phyloP scores from a whole-genome alignment of 345 rosid genomes.

The Acer yangbiense region DNA sequence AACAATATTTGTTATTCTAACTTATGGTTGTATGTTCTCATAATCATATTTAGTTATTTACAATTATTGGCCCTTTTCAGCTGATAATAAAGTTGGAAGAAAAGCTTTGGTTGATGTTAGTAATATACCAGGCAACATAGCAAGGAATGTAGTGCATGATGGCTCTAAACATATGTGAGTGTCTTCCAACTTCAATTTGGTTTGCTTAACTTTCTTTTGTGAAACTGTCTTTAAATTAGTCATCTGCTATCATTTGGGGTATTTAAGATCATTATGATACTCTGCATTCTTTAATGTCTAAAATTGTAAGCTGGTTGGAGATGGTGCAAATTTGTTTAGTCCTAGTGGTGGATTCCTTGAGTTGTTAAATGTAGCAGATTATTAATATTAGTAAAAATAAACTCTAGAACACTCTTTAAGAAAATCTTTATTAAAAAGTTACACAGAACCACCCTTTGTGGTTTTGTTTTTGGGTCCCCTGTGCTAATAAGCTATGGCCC shows the following conservation, averaged over 20 bases:
- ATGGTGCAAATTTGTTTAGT: too few relatives aligned
- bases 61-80: constrained; percentile 34
- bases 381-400: too few relatives aligned
- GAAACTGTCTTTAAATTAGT: background rate
- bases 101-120: constrained; percentile 79
- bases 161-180: constrained; percentile 64
- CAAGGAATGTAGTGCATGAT: constrained; percentile 35
- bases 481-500: too few relatives aligned
- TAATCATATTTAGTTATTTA: constrained; percentile 1
- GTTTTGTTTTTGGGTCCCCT: too few relatives aligned
- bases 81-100: constrained; percentile 48
- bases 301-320: background rate
- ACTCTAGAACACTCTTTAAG: too few relatives aligned
- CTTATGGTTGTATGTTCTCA: background rate
- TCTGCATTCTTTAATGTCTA: constrained; percentile 4
- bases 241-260: background rate
- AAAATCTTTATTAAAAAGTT: too few relatives aligned
- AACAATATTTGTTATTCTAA: constrained; percentile 14
- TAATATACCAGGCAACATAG: constrained; percentile 42
- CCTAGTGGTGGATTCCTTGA: too few relatives aligned
- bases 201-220: background rate
- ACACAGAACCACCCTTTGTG: too few relatives aligned
- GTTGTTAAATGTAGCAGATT: too few relatives aligned
- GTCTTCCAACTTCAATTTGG: constrained; percentile 14
- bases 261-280: constrained; percentile 6